Percentiles rank a stretch among this genome's conserved stretches.
Conservation (phyloP, 345 rosid genomes). For the Litchi chinensis region DNA sequence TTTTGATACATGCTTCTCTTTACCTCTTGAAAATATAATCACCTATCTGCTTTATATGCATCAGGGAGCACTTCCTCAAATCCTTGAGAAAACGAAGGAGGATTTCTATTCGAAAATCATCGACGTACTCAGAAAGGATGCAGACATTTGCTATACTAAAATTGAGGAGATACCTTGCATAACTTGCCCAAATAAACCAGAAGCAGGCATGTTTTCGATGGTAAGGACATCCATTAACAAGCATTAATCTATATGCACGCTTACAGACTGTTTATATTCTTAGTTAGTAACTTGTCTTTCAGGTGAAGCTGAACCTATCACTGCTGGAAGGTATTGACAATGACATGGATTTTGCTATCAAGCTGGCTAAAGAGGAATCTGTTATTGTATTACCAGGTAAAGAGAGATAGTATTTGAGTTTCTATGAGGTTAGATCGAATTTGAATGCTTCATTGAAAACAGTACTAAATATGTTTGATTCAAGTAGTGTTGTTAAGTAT, state of each 20-base stretch:
- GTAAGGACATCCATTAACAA: slow-evolving; percentile 28
- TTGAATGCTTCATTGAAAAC: not conserved
- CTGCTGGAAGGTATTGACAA: slow-evolving; percentile 61
- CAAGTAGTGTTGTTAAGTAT: not conserved
- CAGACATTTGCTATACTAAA: slow-evolving; percentile 47
- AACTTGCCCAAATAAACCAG: slow-evolving; percentile 61
- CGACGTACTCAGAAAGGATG: slow-evolving; percentile 46
- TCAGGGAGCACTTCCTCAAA: slow-evolving; percentile 73
- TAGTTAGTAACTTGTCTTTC: slow-evolving; percentile 10
- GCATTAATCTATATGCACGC: not conserved
- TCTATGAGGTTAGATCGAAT: not conserved
- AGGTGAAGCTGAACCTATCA: slow-evolving; percentile 62
- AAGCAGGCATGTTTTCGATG: slow-evolving; percentile 69
- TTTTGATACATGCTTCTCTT: too few species aligned
- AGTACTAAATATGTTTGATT: not conserved
- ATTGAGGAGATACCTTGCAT: slow-evolving; percentile 65
- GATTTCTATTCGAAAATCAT: slow-evolving; percentile 58
- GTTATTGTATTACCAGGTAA: slow-evolving; percentile 76
- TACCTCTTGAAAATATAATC: not conserved
- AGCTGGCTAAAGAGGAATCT: slow-evolving; percentile 70
- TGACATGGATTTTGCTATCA: slow-evolving; percentile 62
- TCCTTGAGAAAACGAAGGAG: slow-evolving; percentile 63
- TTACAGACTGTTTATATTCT: not conserved
- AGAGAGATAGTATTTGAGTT: not conserved
- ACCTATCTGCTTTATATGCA: slow-evolving; percentile 4